These are phyloP conservation scores for Shiraia sp. DNA, from an alignment of 2,329 filamentous ascomycete species.

Conservation along the genomic window DNA sequence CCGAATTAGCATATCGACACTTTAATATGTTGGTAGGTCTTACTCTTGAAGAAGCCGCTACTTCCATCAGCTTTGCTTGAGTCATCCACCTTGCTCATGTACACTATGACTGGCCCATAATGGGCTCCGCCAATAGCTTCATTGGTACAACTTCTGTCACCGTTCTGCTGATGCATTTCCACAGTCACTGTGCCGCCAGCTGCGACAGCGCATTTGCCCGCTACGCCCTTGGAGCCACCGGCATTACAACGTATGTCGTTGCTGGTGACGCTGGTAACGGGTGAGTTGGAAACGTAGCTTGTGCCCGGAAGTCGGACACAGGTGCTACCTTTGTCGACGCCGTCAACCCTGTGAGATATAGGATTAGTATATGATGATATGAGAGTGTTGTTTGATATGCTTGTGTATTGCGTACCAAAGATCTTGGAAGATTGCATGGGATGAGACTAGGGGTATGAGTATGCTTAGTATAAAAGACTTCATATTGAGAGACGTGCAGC, in stretches of 20 bases:
- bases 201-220: conserved; percentile 23
- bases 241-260: conserved; percentile 57
- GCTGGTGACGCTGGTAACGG: conserved; percentile 52
- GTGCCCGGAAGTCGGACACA: conserved; percentile 23
- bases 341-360: too few relatives aligned
- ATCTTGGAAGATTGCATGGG: conserved; percentile 54
- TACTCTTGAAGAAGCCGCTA: conserved; percentile 38
- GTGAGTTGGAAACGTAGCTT: conserved; percentile 35
- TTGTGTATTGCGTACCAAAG: too few relatives aligned
- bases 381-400: too few relatives aligned
- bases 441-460: conserved; percentile 25
- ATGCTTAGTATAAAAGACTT: conserved; percentile 17
- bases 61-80: conserved; percentile 38
- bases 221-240: conserved; percentile 16
- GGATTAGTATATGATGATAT: too few relatives aligned
- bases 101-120: conserved; percentile 58
- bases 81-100: conserved; percentile 58
- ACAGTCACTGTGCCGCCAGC: conserved; percentile 30
- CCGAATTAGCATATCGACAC: conserved; percentile 10
- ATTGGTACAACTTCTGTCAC: conserved; percentile 33
- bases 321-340: conserved; percentile 40
- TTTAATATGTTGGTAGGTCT: conserved; percentile 16
- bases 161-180: conserved; percentile 35
- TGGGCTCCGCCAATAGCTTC: conserved; percentile 61
- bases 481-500: conserved; percentile 9